These are phyloP conservation scores for Middelhovenomyces tepae DNA, from an alignment of 805 yeast genomes.

Conservation along the genomic window DNA sequence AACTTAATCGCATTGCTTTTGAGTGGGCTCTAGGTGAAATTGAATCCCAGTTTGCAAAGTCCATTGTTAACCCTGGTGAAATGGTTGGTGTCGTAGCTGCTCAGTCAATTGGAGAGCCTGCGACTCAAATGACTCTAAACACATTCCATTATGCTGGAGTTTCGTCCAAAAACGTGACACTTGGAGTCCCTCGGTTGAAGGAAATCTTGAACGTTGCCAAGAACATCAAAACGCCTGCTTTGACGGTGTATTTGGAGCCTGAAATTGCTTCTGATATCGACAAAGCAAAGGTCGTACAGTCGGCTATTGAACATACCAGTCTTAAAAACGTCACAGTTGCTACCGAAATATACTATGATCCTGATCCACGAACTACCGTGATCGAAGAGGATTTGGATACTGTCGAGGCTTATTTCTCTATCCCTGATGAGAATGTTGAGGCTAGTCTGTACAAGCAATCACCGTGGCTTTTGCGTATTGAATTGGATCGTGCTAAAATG, in stretches of 20 bases:
- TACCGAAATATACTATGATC: constrained; percentile 95
- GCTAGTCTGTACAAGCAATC: constrained; percentile 89
- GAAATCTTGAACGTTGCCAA: constrained; percentile 98
- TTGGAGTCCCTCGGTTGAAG: constrained; percentile 99
- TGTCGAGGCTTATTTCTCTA: constrained; percentile 92
- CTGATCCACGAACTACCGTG: constrained; percentile 95
- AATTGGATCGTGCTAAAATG: constrained; percentile 97
- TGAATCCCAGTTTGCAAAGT: constrained; percentile 87
- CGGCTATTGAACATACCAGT: constrained; percentile 95
- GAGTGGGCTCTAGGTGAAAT: constrained; percentile 95
- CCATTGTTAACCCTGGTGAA: constrained; percentile 93
- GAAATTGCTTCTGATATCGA: constrained; percentile 83
- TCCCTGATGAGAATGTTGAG: constrained; percentile 96
- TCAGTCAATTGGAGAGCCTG: constrained; percentile 98
- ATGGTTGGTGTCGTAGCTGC: constrained; percentile 98
- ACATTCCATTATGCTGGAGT: constrained; percentile 99
- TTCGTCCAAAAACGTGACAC: constrained; percentile 98
- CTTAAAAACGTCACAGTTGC: constrained; percentile 93
- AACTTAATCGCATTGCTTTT: constrained; percentile 75
- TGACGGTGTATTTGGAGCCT: constrained; percentile 82
- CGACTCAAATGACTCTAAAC: constrained; percentile 96
- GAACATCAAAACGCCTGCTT: constrained; percentile 98
- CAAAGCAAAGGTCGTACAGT: constrained; percentile 87
- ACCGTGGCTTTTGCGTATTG: constrained; percentile 96
- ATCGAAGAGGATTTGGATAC: constrained; percentile 95